Evolutionary conservation across 2,329 filamentous ascomycete genomes (phyloP).

Genomic region (Scedosporium aurantiacum): DNA sequence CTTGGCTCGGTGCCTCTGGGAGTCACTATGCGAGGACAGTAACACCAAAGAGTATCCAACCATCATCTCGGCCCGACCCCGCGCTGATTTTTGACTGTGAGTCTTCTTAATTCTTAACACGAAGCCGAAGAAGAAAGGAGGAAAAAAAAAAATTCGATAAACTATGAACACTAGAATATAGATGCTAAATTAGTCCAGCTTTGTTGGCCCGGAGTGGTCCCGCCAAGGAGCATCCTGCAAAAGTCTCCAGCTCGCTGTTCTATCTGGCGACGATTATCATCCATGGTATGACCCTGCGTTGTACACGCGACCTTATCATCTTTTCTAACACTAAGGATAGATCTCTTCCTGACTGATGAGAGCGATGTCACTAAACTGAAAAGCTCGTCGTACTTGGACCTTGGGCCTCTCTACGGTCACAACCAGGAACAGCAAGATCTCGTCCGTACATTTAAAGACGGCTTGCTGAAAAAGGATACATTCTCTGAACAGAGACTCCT

Average conservation of each 20-base stretch:
- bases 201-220: constrained; percentile 17
- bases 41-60: constrained; percentile 13
- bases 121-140: too few species aligned
- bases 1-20: constrained; percentile 19
- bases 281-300: constrained; percentile 32
- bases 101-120: not conserved
- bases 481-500: constrained; percentile 55
- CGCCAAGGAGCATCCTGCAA: constrained; percentile 24
- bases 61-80: constrained; percentile 18
- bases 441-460: constrained; percentile 23
- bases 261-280: constrained; percentile 41
- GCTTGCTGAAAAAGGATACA: constrained; percentile 40
- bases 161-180: not conserved
- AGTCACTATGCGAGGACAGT: constrained; percentile 20
- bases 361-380: constrained; percentile 18
- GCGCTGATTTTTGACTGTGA: constrained; percentile 18
- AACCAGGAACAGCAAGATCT: constrained; percentile 20
- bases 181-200: not conserved
- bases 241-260: constrained; percentile 34
- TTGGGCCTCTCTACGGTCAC: constrained; percentile 31
- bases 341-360: constrained; percentile 18
- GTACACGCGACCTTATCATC: constrained; percentile 10
- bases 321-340: constrained; percentile 8
- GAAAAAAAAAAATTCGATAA: not conserved
- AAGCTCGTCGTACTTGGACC: constrained; percentile 34